These are phyloP conservation scores for Prototheca wickerhamii DNA, from an alignment of 163 green algal species.

Conservation along the genomic window DNA sequence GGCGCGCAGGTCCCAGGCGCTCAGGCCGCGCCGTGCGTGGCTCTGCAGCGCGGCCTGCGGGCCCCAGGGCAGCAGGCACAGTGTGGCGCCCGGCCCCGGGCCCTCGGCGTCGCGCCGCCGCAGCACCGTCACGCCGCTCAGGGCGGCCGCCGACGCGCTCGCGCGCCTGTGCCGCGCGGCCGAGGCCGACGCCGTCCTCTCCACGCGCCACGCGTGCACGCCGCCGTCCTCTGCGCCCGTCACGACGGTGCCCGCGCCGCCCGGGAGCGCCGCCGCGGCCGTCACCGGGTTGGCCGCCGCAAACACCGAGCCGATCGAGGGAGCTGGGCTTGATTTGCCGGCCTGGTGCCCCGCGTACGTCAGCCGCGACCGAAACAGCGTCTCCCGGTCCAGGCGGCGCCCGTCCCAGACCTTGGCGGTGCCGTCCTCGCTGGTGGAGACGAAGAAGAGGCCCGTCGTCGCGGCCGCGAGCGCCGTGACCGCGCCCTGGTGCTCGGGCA, in stretches of 20 bases:
- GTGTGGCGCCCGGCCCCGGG: constrained; percentile 32
- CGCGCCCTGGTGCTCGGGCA: constrained; percentile 63
- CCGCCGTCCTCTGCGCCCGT: constrained; percentile 47
- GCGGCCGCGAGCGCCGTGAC: constrained; percentile 61
- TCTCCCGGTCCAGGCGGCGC: constrained; percentile 63
- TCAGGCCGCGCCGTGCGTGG: constrained; percentile 57
- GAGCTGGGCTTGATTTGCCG: neutral
- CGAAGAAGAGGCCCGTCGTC: constrained; percentile 54
- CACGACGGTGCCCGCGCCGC: constrained; percentile 48
- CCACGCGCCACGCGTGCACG: constrained; percentile 76
- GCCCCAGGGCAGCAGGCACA: constrained; percentile 51
- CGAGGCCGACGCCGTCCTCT: too few relatives aligned
- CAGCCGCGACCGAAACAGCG: constrained; percentile 65
- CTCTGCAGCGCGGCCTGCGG: constrained; percentile 47
- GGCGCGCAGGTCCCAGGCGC: constrained; percentile 60
- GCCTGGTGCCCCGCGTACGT: constrained; percentile 60
- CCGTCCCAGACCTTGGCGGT: constrained; percentile 85
- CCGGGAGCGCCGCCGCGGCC: constrained; percentile 35
- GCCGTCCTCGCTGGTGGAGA: constrained; percentile 57
- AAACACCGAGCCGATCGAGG: too few relatives aligned
- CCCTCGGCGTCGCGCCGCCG: constrained; percentile 7
- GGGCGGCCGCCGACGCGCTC: constrained; percentile 16
- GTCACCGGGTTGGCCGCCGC: constrained; percentile 39
- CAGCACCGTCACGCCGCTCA: constrained; percentile 25
- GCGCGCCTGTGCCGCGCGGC: too few relatives aligned